These are phyloP conservation scores for Xylaria digitata DNA, from an alignment of 2,329 filamentous ascomycete genomes.

Conservation along the genomic window DNA sequence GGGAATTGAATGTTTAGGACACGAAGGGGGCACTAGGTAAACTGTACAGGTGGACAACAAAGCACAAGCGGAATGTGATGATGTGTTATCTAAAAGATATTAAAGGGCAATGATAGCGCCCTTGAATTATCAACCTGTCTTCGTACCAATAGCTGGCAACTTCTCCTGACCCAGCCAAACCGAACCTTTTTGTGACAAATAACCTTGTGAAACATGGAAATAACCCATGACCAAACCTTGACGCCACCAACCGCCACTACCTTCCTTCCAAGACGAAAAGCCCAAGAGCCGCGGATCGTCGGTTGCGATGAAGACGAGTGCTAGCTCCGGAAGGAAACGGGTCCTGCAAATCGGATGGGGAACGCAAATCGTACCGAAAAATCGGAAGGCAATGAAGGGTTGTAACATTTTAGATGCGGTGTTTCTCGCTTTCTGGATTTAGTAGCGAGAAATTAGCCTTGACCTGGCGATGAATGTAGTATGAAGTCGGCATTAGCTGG, in stretches of 20 bases:
- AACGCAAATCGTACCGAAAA: constrained; percentile 31
- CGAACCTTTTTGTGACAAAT: constrained; percentile 40
- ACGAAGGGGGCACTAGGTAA: constrained; percentile 24
- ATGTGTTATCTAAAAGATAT: constrained; percentile 38
- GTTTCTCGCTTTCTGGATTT: constrained; percentile 49
- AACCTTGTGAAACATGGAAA: constrained; percentile 38
- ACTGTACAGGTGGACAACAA: constrained; percentile 21
- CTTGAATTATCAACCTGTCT: constrained; percentile 38
- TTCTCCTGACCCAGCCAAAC: constrained; percentile 37
- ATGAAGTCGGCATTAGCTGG: constrained; percentile 29
- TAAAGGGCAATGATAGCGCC: constrained; percentile 38
- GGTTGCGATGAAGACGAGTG: constrained; percentile 40
- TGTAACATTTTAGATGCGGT: constrained; percentile 46
- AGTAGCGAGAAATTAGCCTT: constrained; percentile 45
- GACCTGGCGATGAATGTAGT: constrained; percentile 29
- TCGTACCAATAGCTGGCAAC: constrained; percentile 37
- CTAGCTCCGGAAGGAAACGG: constrained; percentile 30
- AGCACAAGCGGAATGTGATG: constrained; percentile 34
- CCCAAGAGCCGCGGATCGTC: constrained; percentile 35
- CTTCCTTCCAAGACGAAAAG: constrained; percentile 37
- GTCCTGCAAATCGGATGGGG: constrained; percentile 28
- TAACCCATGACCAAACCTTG: constrained; percentile 43
- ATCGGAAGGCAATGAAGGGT: constrained; percentile 38
- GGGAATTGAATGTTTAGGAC: constrained; percentile 11
- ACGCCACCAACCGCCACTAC: constrained; percentile 46